These are phyloP conservation scores for Prunus fruticosa DNA, from an alignment of 306 rosid species.

Conservation along the genomic window DNA sequence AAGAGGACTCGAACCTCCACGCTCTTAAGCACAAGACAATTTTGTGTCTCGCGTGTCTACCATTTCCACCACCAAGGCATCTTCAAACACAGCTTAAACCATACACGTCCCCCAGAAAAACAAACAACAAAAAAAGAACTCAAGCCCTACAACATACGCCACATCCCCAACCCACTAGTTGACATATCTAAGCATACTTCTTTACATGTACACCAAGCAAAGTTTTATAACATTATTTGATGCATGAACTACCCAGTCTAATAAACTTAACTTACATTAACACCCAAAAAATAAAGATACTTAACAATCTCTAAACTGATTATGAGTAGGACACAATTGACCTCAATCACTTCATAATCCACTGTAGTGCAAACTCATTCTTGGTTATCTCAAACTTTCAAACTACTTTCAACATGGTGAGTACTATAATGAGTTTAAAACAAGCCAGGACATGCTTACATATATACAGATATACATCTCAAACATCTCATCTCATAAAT, in stretches of 20 bases:
- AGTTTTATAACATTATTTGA: too few species aligned
- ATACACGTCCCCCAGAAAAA: background rate
- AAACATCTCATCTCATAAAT: background rate
- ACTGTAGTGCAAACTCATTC: background rate
- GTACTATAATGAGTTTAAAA: background rate
- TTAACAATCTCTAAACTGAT: background rate
- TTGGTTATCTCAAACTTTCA: background rate
- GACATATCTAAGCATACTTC: background rate
- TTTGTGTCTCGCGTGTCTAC: slow-evolving; percentile 17
- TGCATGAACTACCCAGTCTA: background rate
- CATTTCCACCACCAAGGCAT: slow-evolving; percentile 25
- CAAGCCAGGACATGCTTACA: background rate
- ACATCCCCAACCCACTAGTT: background rate
- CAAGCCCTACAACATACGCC: background rate
- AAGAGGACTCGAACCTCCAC: slow-evolving; percentile 26
- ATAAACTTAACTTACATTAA: background rate
- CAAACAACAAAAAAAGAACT: background rate
- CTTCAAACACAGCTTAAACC: background rate
- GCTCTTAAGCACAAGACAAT: slow-evolving; percentile 19
- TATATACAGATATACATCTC: background rate
- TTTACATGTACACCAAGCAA: background rate
- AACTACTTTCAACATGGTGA: background rate
- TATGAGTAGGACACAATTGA: background rate
- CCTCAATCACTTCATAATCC: background rate
- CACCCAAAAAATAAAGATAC: background rate